A percentile compares a stretch with the other conserved stretches of the same genome.
These are phyloP conservation scores for Oryza brachyantha DNA, from an alignment of 176 grass and related monocot genomes.

Conservation along the genomic window DNA sequence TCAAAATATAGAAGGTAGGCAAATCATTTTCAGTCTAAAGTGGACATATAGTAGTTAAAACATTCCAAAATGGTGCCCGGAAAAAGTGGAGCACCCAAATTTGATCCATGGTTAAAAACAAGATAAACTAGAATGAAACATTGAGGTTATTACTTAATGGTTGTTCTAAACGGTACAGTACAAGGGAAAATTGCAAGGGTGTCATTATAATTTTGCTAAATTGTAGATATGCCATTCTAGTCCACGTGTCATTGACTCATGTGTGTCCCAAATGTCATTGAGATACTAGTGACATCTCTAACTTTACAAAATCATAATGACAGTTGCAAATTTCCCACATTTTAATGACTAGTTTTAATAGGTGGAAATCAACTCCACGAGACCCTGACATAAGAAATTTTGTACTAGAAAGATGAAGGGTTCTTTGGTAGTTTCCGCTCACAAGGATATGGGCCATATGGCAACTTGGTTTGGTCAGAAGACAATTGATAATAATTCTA, in stretches of 20 bases:
- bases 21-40: neutral
- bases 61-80: neutral
- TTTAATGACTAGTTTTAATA: neutral
- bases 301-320: too few relatives aligned
- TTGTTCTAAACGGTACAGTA: neutral
- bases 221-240: too few relatives aligned
- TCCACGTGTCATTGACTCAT: too few relatives aligned
- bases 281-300: too few relatives aligned
- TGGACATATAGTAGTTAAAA: slow-evolving; percentile 1
- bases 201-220: too few relatives aligned
- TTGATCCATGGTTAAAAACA: neutral
- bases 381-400: slow-evolving; percentile 5
- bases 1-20: neutral
- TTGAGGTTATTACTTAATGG: neutral
- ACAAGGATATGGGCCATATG: neutral
- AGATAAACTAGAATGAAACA: neutral
- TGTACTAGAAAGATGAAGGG: neutral
- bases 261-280: too few relatives aligned
- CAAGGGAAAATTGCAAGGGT: too few relatives aligned
- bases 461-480: neutral
- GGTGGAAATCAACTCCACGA: neutral
- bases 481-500: neutral
- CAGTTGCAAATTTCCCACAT: too few relatives aligned
- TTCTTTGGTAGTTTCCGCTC: neutral
- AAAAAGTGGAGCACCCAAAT: neutral